Evolutionary conservation across 495 filamentous ascomycete species (phyloP).

Genomic region (Chlorociboria aeruginascens): DNA sequence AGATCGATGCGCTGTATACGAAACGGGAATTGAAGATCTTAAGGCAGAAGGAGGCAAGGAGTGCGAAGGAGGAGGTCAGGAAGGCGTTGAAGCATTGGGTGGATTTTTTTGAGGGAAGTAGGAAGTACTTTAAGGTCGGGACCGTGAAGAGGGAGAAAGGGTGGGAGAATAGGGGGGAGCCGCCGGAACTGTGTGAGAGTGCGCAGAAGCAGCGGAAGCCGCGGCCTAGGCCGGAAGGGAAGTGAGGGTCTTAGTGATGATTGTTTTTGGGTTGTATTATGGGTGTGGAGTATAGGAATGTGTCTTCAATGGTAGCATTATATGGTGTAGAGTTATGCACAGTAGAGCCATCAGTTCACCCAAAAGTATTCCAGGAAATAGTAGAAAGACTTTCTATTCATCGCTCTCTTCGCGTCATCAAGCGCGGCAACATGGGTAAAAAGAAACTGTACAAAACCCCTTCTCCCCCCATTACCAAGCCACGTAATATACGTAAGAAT

Average conservation of each 20-base stretch:
- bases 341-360: not conserved
- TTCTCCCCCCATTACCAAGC: no score
- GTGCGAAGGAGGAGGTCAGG: slow-evolving; percentile 41
- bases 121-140: slow-evolving; percentile 66
- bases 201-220: slow-evolving; percentile 31
- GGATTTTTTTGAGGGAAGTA: slow-evolving; percentile 63
- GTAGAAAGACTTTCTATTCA: not conserved
- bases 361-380: not conserved
- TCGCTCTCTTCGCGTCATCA: not conserved
- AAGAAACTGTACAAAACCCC: no score
- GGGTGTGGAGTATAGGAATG: not conserved
- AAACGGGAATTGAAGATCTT: slow-evolving; percentile 40
- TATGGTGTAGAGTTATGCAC: not conserved
- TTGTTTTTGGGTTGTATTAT: not conserved
- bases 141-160: slow-evolving; percentile 37
- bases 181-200: slow-evolving; percentile 30
- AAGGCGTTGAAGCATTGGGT: slow-evolving; percentile 52
- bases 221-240: slow-evolving; percentile 22
- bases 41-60: slow-evolving; percentile 36
- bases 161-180: slow-evolving; percentile 35
- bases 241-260: slow-evolving; percentile 1
- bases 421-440: no score
- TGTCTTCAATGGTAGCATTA: not conserved
- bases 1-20: slow-evolving; percentile 36
- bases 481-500: no score